Evolutionary conservation across 1,284 basidiomycete species (phyloP).

Genomic region (Apiotrichum akiyoshidainum): DNA sequence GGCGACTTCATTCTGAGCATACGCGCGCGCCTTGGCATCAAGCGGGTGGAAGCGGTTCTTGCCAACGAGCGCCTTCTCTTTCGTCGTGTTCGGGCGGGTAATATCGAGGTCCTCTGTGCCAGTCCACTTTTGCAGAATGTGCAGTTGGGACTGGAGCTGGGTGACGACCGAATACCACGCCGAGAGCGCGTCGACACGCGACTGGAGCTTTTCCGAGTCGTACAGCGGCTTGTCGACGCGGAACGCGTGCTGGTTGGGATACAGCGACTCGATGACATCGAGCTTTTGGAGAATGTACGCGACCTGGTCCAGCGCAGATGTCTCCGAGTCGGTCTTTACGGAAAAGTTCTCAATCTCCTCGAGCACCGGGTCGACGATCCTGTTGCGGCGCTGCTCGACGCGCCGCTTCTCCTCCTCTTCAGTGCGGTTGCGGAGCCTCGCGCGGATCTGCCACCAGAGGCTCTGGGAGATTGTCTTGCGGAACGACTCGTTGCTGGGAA

Average conservation of each 20-base stretch:
- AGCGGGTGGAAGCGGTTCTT: slow-evolving; percentile 44
- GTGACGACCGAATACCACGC: slow-evolving; percentile 83
- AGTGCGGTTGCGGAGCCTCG: slow-evolving; percentile 73
- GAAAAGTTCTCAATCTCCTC: slow-evolving; percentile 76
- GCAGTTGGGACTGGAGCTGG: slow-evolving; percentile 71
- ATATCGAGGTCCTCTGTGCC: slow-evolving; percentile 87
- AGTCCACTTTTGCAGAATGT: slow-evolving; percentile 81
- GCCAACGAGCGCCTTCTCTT: slow-evolving; percentile 52
- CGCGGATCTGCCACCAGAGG: slow-evolving; percentile 88
- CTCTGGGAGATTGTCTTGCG: slow-evolving; percentile 63
- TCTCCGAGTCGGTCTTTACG: slow-evolving; percentile 26
- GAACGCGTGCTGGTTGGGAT: slow-evolving; percentile 78
- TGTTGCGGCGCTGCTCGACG: slow-evolving; percentile 75
- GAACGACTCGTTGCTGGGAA: slow-evolving; percentile 62
- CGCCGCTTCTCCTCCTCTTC: slow-evolving; percentile 77
- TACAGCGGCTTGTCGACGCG: slow-evolving; percentile 71
- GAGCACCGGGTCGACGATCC: slow-evolving; percentile 75
- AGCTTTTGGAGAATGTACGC: slow-evolving; percentile 70
- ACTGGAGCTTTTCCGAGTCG: slow-evolving; percentile 64
- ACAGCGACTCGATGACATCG: slow-evolving; percentile 79
- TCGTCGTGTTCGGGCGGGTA: slow-evolving; percentile 67
- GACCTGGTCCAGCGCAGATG: slow-evolving; percentile 67
- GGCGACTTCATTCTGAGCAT: slow-evolving; percentile 41
- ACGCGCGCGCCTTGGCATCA: slow-evolving; percentile 36
- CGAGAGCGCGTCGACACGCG: slow-evolving; percentile 77